phyloP scores from a whole-genome alignment of 2,329 filamentous ascomycete species.

The Thyridium curvatum region DNA sequence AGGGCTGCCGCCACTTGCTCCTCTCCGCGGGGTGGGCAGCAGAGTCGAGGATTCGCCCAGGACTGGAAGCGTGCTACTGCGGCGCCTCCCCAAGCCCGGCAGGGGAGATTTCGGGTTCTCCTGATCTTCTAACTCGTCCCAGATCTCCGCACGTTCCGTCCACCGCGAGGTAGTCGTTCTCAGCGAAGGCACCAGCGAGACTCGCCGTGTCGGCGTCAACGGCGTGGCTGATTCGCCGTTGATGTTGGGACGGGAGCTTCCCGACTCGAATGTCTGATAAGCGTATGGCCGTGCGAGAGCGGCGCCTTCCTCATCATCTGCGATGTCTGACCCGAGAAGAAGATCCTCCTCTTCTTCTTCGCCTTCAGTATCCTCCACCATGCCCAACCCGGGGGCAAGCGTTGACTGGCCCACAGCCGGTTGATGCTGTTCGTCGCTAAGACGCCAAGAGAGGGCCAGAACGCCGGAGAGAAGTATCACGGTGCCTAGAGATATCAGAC shows the following conservation, averaged over 20 bases:
- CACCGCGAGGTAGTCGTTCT: constrained; percentile 38
- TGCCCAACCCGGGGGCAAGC: constrained; percentile 74
- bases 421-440: constrained; percentile 68
- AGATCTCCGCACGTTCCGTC: constrained; percentile 73
- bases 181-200: constrained; percentile 15
- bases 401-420: constrained; percentile 59
- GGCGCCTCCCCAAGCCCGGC: constrained; percentile 25
- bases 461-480: constrained; percentile 81
- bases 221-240: constrained; percentile 13
- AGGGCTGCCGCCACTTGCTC: constrained; percentile 19
- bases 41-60: constrained; percentile 33
- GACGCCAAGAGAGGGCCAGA: constrained; percentile 85
- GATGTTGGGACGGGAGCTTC: constrained; percentile 15
- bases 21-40: constrained; percentile 23
- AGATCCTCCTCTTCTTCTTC: constrained; percentile 58
- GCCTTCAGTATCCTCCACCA: constrained; percentile 63
- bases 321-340: constrained; percentile 41
- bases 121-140: constrained; percentile 80
- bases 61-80: constrained; percentile 43
- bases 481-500: constrained; percentile 80
- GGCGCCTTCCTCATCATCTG: constrained; percentile 26
- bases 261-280: constrained; percentile 42
- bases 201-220: constrained; percentile 35
- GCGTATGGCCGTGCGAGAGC: constrained; percentile 15
- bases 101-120: constrained; percentile 35